These are phyloP conservation scores for Cyclotella cryptica DNA, from an alignment of 108 stramenopile genomes.

Conservation along the genomic window DNA sequence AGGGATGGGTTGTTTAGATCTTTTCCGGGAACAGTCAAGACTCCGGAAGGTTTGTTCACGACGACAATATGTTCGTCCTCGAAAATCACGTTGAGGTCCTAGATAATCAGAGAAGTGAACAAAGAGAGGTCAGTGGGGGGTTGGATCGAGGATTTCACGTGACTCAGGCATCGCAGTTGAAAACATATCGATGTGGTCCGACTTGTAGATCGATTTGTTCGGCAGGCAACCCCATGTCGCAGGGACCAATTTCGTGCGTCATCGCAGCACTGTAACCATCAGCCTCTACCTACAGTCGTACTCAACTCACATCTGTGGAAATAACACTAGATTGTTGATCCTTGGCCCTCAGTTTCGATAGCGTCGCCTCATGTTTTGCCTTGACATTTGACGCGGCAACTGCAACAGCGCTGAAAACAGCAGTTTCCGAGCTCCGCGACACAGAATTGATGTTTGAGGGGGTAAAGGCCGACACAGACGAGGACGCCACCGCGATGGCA, in stretches of 20 bases:
- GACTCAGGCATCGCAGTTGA: conserved; percentile 6
- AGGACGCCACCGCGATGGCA: conserved; percentile 28
- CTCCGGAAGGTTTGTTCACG: conserved; percentile 83
- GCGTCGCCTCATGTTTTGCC: conserved; percentile 55
- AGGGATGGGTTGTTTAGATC: conserved; percentile 66
- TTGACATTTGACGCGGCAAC: conserved; percentile 68
- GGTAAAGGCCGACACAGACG: conserved; percentile 35
- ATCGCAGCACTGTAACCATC: neutral
- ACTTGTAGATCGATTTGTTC: neutral
- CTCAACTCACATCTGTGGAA: conserved; percentile 72
- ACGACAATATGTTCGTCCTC: conserved; percentile 88
- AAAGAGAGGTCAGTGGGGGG: neutral
- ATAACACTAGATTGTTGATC: conserved; percentile 70
- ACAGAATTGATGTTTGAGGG: conserved; percentile 19
- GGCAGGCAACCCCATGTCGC: neutral
- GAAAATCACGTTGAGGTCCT: conserved; percentile 80
- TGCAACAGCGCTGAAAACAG: conserved; percentile 39
- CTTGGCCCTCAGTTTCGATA: conserved; percentile 69
- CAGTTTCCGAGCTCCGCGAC: conserved; percentile 19
- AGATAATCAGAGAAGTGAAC: conserved; percentile 1
- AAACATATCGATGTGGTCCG: neutral
- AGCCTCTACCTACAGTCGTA: neutral
- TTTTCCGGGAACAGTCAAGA: conserved; percentile 77
- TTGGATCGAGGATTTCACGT: neutral
- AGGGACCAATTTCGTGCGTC: conserved; percentile 10